Evolutionary conservation across 2,329 filamentous ascomycete genomes (phyloP).

Genomic region (Talaromyces islandicus): DNA sequence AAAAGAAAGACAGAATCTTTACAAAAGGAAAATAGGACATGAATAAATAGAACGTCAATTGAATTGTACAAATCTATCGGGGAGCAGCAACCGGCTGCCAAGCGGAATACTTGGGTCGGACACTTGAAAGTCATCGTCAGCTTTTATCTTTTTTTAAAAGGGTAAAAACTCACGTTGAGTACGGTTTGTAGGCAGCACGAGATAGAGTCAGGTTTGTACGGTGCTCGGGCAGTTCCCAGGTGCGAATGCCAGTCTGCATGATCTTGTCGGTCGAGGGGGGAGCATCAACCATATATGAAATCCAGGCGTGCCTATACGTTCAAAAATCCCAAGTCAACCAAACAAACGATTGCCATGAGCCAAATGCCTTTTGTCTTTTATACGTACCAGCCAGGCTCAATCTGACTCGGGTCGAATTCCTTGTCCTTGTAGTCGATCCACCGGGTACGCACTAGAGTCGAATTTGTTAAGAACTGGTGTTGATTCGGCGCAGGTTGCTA

Average conservation of each 20-base stretch:
- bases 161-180: conserved; percentile 72
- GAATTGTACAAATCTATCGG: conserved; percentile 9
- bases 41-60: conserved; percentile 3
- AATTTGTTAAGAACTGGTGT: conserved; percentile 9
- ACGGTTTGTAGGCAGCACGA: conserved; percentile 80
- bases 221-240: conserved; percentile 71
- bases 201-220: conserved; percentile 69
- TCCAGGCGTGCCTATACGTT: conserved; percentile 77
- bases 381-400: conserved; percentile 79
- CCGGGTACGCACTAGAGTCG: conserved; percentile 69
- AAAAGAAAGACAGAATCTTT: conserved; percentile 1
- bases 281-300: conserved; percentile 86
- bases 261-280: conserved; percentile 72
- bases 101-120: conserved; percentile 9
- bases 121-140: not conserved
- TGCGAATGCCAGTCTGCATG: conserved; percentile 58
- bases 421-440: conserved; percentile 96
- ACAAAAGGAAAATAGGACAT: not conserved
- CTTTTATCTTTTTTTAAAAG: not conserved
- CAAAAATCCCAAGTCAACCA: not conserved
- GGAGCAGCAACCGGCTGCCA: conserved; percentile 12
- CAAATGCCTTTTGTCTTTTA: not conserved
- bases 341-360: not conserved
- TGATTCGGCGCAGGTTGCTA: not conserved
- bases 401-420: conserved; percentile 59